Evolutionary conservation across 2,329 filamentous ascomycete species (phyloP), one percentile per base, ranked within the genome.

Genomic region (Tympanopsis confertula): DNA sequence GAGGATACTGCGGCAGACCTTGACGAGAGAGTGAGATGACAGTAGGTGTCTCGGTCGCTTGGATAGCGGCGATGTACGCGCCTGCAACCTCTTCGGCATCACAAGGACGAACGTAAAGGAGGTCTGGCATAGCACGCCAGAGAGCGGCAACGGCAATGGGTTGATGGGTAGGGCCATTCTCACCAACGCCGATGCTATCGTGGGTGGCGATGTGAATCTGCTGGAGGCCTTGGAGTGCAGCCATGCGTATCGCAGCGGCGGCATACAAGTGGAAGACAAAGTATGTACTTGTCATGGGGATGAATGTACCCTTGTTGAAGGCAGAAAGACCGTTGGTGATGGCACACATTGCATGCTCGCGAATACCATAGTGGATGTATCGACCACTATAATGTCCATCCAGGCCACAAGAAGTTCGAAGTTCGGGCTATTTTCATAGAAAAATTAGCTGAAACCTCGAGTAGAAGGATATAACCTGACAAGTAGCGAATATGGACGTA

Each of bases 261-360:
- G 86, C 89, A 62, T 98, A 98, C 19, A 89, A 96, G 50, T 96
- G 87, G 64, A 98, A 98, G 82, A 96, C 98, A 51, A 98, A 73
- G 81, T 98, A 98, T 54, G 91, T 96, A 66, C 91, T 91, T 49
- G 79, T 79, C 51, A 88, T 94, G 50, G 91, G 91, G 57, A 96
- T 82, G 57, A 95, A 71, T 55, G 87, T 94, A 17, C 63, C 66
- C 26, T 61, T 66, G 52, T 91, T 91, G 65, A 96, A 98, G 45
- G 88, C 89, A 46, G 87, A 78, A 42, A 98, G 73, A 68, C 91
- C 91, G 73, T 94, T 94, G 69, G 93, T 83, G 65, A 93, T 86
- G 54, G 84, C 84, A 56, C 83, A 86, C 86, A 93, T 93, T 50
- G 66, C 84, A 63, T 93, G 86, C 71, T 93, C 86, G 62, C 86